phyloP scores from a whole-genome alignment of 1,284 basidiomycete genomes.

The Malassezia yamatoensis region DNA sequence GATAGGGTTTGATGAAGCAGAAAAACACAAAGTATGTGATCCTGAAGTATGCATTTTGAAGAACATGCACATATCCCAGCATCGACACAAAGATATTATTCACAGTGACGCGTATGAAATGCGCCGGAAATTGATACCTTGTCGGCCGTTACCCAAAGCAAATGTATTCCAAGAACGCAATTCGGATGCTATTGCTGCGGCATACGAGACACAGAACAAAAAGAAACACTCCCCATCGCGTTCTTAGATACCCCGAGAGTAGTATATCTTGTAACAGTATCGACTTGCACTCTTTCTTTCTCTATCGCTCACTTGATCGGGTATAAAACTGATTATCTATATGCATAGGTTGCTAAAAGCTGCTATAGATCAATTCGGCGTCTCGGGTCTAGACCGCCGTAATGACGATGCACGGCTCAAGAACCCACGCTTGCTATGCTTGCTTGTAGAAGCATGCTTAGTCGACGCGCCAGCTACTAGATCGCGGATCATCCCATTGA shows the following conservation, averaged over 20 bases:
- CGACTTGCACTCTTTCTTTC: no score
- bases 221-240: no score
- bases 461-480: constrained; percentile 34
- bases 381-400: constrained; percentile 4
- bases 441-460: constrained; percentile 3
- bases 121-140: constrained; percentile 6
- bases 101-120: constrained; percentile 8
- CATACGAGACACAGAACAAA: constrained; percentile 1
- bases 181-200: constrained; percentile 11
- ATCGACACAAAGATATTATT: constrained; percentile 7
- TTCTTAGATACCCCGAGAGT: no score
- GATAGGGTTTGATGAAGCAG: constrained; percentile 15
- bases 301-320: no score
- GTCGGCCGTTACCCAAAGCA: neutral
- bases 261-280: no score
- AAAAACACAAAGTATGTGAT: constrained; percentile 7
- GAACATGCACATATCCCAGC: constrained; percentile 8
- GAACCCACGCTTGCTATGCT: constrained; percentile 10
- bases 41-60: constrained; percentile 2
- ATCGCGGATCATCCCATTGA: constrained; percentile 43
- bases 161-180: neutral
- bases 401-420: constrained; percentile 3
- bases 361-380: neutral
- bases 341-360: no score
- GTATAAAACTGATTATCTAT: no score